Evolutionary conservation across 2,329 filamentous ascomycete genomes (phyloP).

Genomic region (Ploettnerulaceae sp.): DNA sequence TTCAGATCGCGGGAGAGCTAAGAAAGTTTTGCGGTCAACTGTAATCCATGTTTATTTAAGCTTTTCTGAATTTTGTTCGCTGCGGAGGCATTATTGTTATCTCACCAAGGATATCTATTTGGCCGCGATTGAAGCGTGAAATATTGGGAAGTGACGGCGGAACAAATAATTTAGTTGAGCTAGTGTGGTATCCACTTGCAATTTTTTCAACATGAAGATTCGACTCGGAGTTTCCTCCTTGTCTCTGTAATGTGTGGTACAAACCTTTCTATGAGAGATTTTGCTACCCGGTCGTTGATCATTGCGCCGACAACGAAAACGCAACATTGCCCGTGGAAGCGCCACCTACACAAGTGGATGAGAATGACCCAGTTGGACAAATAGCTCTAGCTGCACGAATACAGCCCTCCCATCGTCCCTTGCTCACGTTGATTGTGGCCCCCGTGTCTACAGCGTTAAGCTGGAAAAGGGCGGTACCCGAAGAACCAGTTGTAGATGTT

Average conservation of each 20-base stretch:
- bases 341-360: conserved; percentile 24
- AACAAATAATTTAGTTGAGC: neutral
- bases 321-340: conserved; percentile 14
- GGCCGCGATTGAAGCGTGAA: conserved; percentile 2
- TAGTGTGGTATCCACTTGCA: neutral
- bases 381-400: conserved; percentile 42
- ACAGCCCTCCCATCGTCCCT: conserved; percentile 49
- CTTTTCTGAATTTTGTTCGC: neutral
- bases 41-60: neutral
- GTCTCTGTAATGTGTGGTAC: neutral
- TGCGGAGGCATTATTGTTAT: neutral
- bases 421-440: conserved; percentile 48
- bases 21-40: neutral
- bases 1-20: neutral
- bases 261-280: neutral
- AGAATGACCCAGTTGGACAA: conserved; percentile 22
- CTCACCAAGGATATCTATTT: conserved; percentile 1
- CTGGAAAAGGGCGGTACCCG: conserved; percentile 45
- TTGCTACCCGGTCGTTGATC: neutral
- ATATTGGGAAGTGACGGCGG: neutral
- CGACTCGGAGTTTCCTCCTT: too few relatives aligned
- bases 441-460: conserved; percentile 40
- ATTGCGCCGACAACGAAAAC: conserved; percentile 12
- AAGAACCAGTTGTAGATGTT: conserved; percentile 39
- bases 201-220: too few relatives aligned